Conservation (phyloP, 257 asterid species). For the Capsicum baccatum region DNA sequence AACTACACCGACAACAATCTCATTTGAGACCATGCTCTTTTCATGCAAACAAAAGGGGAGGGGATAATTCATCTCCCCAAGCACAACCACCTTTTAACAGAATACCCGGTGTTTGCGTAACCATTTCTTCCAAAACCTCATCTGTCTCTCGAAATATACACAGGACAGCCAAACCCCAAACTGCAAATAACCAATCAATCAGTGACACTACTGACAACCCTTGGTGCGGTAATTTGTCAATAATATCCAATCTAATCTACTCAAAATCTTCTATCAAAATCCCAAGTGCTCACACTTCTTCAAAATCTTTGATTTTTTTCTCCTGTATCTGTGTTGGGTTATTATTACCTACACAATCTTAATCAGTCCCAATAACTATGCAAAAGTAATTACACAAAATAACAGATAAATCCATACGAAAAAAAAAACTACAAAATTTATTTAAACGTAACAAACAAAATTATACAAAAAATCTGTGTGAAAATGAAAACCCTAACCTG, state of each 20-base stretch:
- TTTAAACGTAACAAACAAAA: too few relatives aligned
- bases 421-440: too few relatives aligned
- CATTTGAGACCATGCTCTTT: slow-evolving; percentile 9
- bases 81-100: not conserved
- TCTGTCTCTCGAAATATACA: not conserved
- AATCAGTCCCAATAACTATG: not conserved
- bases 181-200: slow-evolving; percentile 13
- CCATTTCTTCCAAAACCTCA: not conserved
- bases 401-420: not conserved
- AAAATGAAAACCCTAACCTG: slow-evolving; percentile 55
- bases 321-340: not conserved
- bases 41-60: slow-evolving; percentile 18
- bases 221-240: slow-evolving; percentile 18
- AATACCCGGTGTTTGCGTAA: not conserved
- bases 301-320: slow-evolving; percentile 11
- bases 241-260: not conserved
- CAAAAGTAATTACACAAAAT: not conserved
- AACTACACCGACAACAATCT: not conserved
- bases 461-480: too few relatives aligned
- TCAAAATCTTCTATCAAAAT: not conserved
- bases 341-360: not conserved
- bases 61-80: not conserved
- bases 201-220: not conserved
- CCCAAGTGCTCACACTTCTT: not conserved
- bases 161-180: not conserved